Base-by-base conservation (phyloP, 2,329 filamentous ascomycete species). In the Colletotrichum eleusines region DNA sequence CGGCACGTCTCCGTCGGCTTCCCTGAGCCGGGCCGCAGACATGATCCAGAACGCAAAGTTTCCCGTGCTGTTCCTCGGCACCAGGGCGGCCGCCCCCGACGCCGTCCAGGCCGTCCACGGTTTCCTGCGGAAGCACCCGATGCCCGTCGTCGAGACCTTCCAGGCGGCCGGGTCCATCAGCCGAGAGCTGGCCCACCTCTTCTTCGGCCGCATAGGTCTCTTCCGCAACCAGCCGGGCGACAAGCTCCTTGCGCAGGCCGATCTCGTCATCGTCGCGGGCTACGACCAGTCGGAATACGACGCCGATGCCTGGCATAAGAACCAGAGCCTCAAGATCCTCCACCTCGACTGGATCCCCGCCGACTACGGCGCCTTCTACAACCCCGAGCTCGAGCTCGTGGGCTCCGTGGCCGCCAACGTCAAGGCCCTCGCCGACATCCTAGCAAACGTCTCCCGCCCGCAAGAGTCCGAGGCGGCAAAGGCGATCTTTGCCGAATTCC, bases 181-280 rank as follows among this genome's bases (percentile, higher is more conserved):
- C 5, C 76, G 81, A 65, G 81, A 83, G 28, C 77, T 84, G 9
- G 79, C 80, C 1, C 80, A 83, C 57, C 77, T 84, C 11, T 86
- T 85, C 78, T 84, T 80, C 72, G 84, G 84, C 12, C 78, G 84
- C 5, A 80, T 86, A 9, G 84, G 84, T 5, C 78, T 86, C 2
- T 86, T 85, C 79, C 77, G 83, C 6, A 86, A 86, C 72, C 84
- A 86, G 71, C 81, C 82, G 7, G 84, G 84, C 20, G 84, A 86
- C 74, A 78, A 80, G 57, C 75, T 85, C 8, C 77, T 86, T 4
- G 75, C 78, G 1, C 79, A 81, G 33, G 65, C 69, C 0, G 69
- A 72, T 6, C 59, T 72, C 18, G 69, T 69, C 44, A 61, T 86
- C 60, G 79, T 83, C 7, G 77, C 85, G 8, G 83, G 84, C 31